Conservation (phyloP, 805 yeast genomes). For the Yamadazyma kitorensis region DNA sequence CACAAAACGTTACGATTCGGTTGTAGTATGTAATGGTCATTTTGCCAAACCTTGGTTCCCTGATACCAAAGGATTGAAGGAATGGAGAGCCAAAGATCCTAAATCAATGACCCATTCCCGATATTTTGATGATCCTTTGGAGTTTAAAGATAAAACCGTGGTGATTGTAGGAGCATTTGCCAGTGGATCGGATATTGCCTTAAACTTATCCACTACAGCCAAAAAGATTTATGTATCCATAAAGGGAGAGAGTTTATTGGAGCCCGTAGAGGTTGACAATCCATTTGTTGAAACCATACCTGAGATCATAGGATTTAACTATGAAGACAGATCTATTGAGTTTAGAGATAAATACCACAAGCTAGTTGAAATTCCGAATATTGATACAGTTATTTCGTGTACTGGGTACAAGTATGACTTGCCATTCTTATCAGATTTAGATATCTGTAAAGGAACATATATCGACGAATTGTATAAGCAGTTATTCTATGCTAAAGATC, state of each 20-base stretch:
- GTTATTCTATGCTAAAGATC: slow-evolving; percentile 45
- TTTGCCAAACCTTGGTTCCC: slow-evolving; percentile 37
- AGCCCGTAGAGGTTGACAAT: slow-evolving; percentile 3
- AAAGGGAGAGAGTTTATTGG: slow-evolving; percentile 9
- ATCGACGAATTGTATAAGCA: slow-evolving; percentile 39
- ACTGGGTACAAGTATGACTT: slow-evolving; percentile 38
- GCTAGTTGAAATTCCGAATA: neutral
- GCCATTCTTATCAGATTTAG: slow-evolving; percentile 30
- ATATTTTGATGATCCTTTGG: slow-evolving; percentile 23
- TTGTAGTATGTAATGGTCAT: slow-evolving; percentile 40
- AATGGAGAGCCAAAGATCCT: slow-evolving; percentile 26
- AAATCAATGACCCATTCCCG: slow-evolving; percentile 31
- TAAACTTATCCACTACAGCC: slow-evolving; percentile 48
- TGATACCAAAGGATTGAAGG: slow-evolving; percentile 27
- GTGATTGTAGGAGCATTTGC: slow-evolving; percentile 76
- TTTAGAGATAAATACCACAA: no score
- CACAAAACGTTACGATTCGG: slow-evolving; percentile 23
- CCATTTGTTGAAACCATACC: slow-evolving; percentile 10
- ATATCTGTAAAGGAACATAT: slow-evolving; percentile 12
- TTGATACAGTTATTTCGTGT: slow-evolving; percentile 30
- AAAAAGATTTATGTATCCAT: slow-evolving; percentile 23
- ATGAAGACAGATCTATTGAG: slow-evolving; percentile 17
- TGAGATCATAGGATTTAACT: slow-evolving; percentile 26
- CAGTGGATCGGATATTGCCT: slow-evolving; percentile 71
- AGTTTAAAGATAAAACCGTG: slow-evolving; percentile 39